Base-by-base conservation (phyloP, 2,329 filamentous ascomycete species). In the Lanzia echinophila region DNA sequence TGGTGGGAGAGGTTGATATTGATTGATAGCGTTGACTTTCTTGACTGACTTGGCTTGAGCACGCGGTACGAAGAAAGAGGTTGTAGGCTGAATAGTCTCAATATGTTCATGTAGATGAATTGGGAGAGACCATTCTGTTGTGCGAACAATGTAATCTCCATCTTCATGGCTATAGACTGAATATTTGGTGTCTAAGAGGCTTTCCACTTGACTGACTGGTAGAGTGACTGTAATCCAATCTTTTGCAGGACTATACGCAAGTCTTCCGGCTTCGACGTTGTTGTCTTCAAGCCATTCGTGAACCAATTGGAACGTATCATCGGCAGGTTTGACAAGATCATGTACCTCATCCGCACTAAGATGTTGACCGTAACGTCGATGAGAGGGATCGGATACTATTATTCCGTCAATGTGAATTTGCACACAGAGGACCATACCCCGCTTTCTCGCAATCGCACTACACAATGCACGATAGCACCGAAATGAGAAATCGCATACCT, bases 241-340 rank as follows among this genome's bases (percentile, higher is more conserved):
- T 62, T 76, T 77, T 36, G 79, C 76, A 0, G 75, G 69, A 61
- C 71, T 79, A 66, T 79, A 78, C 32, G 64, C 61, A 10, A 60
- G 45, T 17, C 50, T 24, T 7, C 68, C 63, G 13, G 65, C 58
- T 13, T 64, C 62, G 36, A 83, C 72, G 38, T 73, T 78, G 65
- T 79, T 73, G 56, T 78, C 76, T 31, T 64, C 65, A n/a, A 84
- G 72, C 79, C 79, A 84, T 46, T 78, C 74, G 49, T 77, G 73
- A 8, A 83, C 76, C 17, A 76, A 69, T n/a, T 74, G 63, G 8
- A 74, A 62, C 0, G 79, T 76, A 58, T 82, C 72, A 3, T 77
- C 70, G 0, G 72, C 68, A 2, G 81, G 81, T 58, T 72, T 72
- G 38, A 83, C 69, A 24, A 83, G 70, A 47, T 76, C 70, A 46